Evolutionary conservation across 306 rosid genomes (phyloP), one percentile per base, ranked within the genome.

Genomic region (Pyrus bretschneideri): DNA sequence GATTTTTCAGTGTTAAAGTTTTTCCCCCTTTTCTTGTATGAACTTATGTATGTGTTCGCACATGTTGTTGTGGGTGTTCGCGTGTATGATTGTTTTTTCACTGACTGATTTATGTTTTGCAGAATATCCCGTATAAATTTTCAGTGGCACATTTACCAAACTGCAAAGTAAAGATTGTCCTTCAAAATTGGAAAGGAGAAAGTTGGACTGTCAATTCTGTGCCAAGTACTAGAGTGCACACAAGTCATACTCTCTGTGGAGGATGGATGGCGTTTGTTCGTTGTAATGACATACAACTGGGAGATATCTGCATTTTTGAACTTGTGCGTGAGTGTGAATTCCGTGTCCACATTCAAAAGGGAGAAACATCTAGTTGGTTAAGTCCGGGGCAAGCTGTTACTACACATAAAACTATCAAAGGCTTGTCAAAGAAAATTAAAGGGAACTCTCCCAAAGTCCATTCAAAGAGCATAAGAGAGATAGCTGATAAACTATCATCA

Each of bases 221-320:
- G 79, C 96, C 97, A 78, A 77, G 90, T 73, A 91, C 87, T 74
- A 88, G 98, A 87, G 97, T 93, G 80, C 86, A 93, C 83, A 91
- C 97, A 30, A 87, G 93, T 80, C 98, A 93, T 79, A 93, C 93
- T 31, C 90, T 93, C n/a, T 93, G 98, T 73, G 98, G 98, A 66
- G 98, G 98, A 78, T 93, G 97, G 98, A 84, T 91, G 91, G 96
- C 96, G 46, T 93, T 93, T 87, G 96, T 93, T 67, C 97, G 98
- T 60, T 86, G 83, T 66, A 93, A 93, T 81, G 89, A 83, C 84
- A 76, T 93, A 76, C 86, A 83, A 74, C 72, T 91, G 69, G 98
- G 98, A 72, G 98, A 93, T 82, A 77, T 91, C 66, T 93, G 98
- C 83, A 79, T 88, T 80, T 93, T 93, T 81, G 98, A 93, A 85